Percentiles rank a stretch among this genome's conserved stretches.
Conservation (phyloP, 192 early-diverging fungal species). For the Podila minutissima region DNA sequence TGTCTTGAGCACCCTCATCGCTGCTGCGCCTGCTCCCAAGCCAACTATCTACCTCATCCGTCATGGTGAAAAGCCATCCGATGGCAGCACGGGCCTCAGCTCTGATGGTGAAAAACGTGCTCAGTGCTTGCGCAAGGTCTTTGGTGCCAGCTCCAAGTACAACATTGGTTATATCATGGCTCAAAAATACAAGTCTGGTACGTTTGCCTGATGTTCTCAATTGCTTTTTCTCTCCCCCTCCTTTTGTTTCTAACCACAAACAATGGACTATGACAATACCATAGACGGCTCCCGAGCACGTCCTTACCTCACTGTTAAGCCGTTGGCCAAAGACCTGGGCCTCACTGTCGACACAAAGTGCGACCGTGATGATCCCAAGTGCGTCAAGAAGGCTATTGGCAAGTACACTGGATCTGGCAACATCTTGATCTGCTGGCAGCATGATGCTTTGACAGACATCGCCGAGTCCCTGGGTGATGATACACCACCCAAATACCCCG, state of each 20-base stretch:
- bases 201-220: neutral
- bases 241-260: neutral
- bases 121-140: slow-evolving; percentile 3
- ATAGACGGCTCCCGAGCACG: neutral
- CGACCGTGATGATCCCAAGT: slow-evolving; percentile 3
- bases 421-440: slow-evolving; percentile 6
- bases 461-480: neutral
- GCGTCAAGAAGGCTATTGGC: neutral
- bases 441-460: slow-evolving; percentile 1
- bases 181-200: neutral
- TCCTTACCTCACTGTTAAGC: neutral
- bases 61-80: slow-evolving; percentile 3
- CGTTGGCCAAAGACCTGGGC: neutral
- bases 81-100: slow-evolving; percentile 1
- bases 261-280: neutral
- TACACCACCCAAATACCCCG: slow-evolving; percentile 1
- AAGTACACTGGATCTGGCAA: slow-evolving; percentile 2
- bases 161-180: slow-evolving; percentile 3
- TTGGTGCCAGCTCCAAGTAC: slow-evolving; percentile 2
- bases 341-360: neutral
- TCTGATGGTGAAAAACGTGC: slow-evolving; percentile 2
- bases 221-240: neutral
- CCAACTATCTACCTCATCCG: slow-evolving; percentile 6
- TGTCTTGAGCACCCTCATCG: neutral
- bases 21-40: slow-evolving; percentile 2